phyloP scores from a whole-genome alignment of 2,329 filamentous ascomycete genomes.

The Trichophyton benhamiae region DNA sequence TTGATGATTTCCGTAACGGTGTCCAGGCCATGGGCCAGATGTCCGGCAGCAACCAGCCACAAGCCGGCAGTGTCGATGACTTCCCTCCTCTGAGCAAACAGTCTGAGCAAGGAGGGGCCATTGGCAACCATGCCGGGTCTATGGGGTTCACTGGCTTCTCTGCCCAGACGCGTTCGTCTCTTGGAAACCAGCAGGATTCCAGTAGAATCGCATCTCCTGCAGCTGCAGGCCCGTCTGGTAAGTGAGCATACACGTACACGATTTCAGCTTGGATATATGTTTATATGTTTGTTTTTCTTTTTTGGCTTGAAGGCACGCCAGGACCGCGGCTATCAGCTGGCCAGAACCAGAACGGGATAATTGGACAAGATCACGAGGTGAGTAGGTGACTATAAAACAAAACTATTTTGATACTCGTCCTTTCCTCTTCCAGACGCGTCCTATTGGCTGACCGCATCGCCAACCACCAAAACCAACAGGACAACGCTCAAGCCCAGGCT shows the following conservation, averaged over 20 bases:
- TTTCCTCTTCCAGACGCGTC: background rate
- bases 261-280: background rate
- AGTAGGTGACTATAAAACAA: slow-evolving; percentile 9
- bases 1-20: slow-evolving; percentile 46
- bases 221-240: slow-evolving; percentile 20
- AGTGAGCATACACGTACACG: background rate
- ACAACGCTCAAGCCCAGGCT: slow-evolving; percentile 6
- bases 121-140: slow-evolving; percentile 29
- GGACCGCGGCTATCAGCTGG: slow-evolving; percentile 32
- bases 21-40: slow-evolving; percentile 43
- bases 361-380: slow-evolving; percentile 33
- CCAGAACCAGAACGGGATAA: slow-evolving; percentile 32
- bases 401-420: background rate
- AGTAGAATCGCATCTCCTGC: slow-evolving; percentile 27
- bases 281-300: background rate
- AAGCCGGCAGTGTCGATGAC: slow-evolving; percentile 46
- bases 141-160: slow-evolving; percentile 32
- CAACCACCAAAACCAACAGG: background rate
- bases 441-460: background rate
- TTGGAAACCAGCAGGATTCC: slow-evolving; percentile 23
- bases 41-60: slow-evolving; percentile 39
- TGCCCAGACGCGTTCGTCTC: slow-evolving; percentile 22
- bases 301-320: slow-evolving; percentile 20
- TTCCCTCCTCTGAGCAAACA: slow-evolving; percentile 49
- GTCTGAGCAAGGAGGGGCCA: slow-evolving; percentile 33